A percentile compares a stretch with the other conserved stretches of the same genome.
Conservation (phyloP, 2,329 filamentous ascomycete species). For the Decorospora gaudefroyi region DNA sequence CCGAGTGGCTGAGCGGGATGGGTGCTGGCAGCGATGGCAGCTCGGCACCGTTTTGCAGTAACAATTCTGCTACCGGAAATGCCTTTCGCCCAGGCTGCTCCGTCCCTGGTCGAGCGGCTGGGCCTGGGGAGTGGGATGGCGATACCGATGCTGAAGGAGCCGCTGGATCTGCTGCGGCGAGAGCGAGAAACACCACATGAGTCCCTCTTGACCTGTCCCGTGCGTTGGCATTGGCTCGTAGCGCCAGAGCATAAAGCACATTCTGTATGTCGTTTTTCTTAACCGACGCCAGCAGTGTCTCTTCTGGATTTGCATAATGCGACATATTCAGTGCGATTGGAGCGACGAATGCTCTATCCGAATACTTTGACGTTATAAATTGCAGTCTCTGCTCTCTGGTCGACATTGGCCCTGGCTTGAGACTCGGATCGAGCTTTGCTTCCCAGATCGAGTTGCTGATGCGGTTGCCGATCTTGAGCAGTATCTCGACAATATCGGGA, state of each 20-base stretch:
- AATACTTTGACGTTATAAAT: conserved; percentile 96
- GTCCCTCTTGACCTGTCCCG: conserved; percentile 82
- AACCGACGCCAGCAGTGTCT: conserved; percentile 86
- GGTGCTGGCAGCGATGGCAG: conserved; percentile 76
- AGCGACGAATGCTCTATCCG: conserved; percentile 79
- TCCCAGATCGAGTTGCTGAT: conserved; percentile 98
- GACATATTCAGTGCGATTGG: conserved; percentile 75
- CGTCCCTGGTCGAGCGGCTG: conserved; percentile 49
- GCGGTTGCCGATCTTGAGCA: conserved; percentile 88
- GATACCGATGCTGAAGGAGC: conserved; percentile 62
- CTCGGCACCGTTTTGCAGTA: conserved; percentile 92
- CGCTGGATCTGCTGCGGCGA: conserved; percentile 90
- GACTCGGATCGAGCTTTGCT: conserved; percentile 71
- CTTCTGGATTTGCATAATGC: conserved; percentile 77
- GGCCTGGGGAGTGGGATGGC: conserved; percentile 52
- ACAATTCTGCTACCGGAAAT: conserved; percentile 87
- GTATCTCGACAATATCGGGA: conserved; percentile 91
- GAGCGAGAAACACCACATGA: conserved; percentile 85
- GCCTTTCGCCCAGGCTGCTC: conserved; percentile 54
- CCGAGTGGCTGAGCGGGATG: conserved; percentile 80
- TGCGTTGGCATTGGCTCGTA: conserved; percentile 81
- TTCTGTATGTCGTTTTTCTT: conserved; percentile 96
- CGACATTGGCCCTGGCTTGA: conserved; percentile 76
- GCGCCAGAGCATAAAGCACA: conserved; percentile 85
- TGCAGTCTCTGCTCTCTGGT: conserved; percentile 87